Conservation (phyloP, 2,329 filamentous ascomycete species). For the Alternaria angustiovoidea region DNA sequence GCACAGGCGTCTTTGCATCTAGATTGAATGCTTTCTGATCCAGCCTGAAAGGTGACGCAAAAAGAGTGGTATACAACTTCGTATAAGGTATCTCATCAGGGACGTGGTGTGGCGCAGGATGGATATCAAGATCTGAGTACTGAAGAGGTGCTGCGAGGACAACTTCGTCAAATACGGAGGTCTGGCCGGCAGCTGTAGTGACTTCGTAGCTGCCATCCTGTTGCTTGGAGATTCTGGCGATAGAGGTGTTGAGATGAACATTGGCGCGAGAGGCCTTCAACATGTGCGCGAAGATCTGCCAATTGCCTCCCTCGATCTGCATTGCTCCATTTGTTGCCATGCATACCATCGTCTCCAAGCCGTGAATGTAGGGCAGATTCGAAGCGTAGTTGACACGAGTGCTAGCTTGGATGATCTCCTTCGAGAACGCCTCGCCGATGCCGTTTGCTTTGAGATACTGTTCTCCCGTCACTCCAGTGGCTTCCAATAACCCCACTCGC, state of each 20-base stretch:
- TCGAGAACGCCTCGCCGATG: constrained; percentile 72
- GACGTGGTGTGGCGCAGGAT: constrained; percentile 52
- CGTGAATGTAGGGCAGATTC: constrained; percentile 86
- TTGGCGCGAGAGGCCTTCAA: constrained; percentile 68
- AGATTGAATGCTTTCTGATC: constrained; percentile 77
- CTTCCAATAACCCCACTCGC: constrained; percentile 70
- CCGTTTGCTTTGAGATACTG: constrained; percentile 74
- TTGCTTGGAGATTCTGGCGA: constrained; percentile 64
- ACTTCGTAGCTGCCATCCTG: constrained; percentile 55
- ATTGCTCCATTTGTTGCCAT: constrained; percentile 88
- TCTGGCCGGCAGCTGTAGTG: constrained; percentile 29
- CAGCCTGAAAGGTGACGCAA: constrained; percentile 79
- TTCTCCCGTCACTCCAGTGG: constrained; percentile 75
- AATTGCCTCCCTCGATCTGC: constrained; percentile 84
- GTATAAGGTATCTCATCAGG: constrained; percentile 88
- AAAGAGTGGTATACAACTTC: constrained; percentile 85
- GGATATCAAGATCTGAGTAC: constrained; percentile 72
- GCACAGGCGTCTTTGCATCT: constrained; percentile 64
- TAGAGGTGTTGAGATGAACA: constrained; percentile 71
- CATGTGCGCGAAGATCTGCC: constrained; percentile 91
- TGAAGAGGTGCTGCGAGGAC: constrained; percentile 86
- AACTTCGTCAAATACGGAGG: constrained; percentile 74
- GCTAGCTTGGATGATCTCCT: constrained; percentile 84
- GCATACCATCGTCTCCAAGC: constrained; percentile 88
- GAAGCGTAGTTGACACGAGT: constrained; percentile 96